Base-by-base conservation (phyloP, 2,329 filamentous ascomycete species). In the Dactylellina parvicollis region DNA sequence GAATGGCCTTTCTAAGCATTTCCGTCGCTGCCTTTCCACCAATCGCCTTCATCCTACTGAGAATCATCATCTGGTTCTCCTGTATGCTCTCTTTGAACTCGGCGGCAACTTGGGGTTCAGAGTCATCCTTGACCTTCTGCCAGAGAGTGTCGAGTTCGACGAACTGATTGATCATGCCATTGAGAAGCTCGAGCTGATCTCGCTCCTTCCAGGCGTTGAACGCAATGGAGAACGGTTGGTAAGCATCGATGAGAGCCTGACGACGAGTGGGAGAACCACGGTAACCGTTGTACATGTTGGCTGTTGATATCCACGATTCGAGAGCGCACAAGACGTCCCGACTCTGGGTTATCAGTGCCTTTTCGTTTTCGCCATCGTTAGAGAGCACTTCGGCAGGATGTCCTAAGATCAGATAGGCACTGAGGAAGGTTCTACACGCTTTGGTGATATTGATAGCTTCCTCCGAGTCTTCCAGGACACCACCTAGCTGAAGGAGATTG, bases 91-190 rank as follows among this genome's bases (percentile, higher is more conserved):
- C 86, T 34, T 88, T 87, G 78, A 93, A 94, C n/a, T 92, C 87
- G 16, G 87, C 87, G 0, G 90, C 87, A 1, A 92, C 90, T 14
- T 88, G 87, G 38, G 89, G 88, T 50, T 91, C 88, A 0, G 88
- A 90, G 57, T 89, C 88, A 77, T 92, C 88, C 79, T 92, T 92
- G 79, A 95, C 90, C 1, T 89, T 91, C 79, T 92, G 90, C 84
- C 90, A 90, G 50, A 94, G 94, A 34, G 89, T 89, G 78, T 95
- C 91, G 1, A 95, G 85, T 79, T 92, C 91, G 16, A 93, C 90
- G 80, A 94, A 93, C 75, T 92, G 90, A 78, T 91, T 86, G n/a
- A 94, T 85, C 91, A 95, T 93, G 62, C 92, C 89, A 77, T 93
- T 90, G 57, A 94, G 87, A 3, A 95, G 83, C 0, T 90, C 88